phyloP scores from a whole-genome alignment of 108 stramenopile genomes.

The Schizochytrium sp. region DNA sequence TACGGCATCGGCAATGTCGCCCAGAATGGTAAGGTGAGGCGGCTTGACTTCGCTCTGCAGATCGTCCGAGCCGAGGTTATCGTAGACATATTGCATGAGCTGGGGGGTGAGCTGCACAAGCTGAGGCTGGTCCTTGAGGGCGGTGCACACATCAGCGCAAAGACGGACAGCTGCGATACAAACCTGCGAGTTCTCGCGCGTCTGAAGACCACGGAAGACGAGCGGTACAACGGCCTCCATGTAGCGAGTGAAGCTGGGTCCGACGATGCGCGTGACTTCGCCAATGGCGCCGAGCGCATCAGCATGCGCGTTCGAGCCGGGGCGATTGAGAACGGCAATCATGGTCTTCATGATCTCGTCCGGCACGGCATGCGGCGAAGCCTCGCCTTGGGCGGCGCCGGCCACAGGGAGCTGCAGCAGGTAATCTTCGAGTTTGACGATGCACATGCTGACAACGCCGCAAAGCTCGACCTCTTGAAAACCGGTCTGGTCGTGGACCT shows the following conservation, averaged over 20 bases:
- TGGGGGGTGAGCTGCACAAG: neutral
- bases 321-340: neutral
- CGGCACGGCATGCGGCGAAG: neutral
- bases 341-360: neutral
- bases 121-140: neutral
- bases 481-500: neutral
- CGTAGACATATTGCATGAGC: neutral
- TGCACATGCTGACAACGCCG: neutral
- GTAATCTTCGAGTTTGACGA: neutral
- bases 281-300: neutral
- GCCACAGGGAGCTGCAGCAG: neutral
- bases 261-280: neutral
- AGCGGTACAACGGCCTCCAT: neutral
- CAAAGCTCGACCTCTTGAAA: neutral
- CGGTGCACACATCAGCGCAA: neutral
- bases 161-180: conserved; percentile 8
- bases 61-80: neutral
- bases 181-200: neutral
- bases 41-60: conserved; percentile 8
- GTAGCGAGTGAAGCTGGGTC: neutral
- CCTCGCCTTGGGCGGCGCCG: neutral
- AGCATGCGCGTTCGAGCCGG: neutral
- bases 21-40: neutral
- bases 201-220: neutral
- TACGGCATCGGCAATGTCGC: neutral